Percentiles rank a stretch among this genome's conserved stretches.
Conservation (phyloP, 2,329 filamentous ascomycete species). For the Colletotrichum destructivum region DNA sequence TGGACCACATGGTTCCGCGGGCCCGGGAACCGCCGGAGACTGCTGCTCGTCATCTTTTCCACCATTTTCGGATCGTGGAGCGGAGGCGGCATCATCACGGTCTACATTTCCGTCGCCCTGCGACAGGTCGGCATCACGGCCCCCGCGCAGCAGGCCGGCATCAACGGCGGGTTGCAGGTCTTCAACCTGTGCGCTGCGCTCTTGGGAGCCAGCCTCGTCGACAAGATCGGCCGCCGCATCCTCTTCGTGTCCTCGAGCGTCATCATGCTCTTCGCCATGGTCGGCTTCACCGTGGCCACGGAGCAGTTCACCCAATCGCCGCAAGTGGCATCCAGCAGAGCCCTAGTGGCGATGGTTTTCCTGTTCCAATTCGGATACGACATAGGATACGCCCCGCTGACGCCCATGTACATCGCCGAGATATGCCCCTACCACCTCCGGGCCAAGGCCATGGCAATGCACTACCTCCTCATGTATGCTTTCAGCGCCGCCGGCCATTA, state of each 20-base stretch:
- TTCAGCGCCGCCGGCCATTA: conserved; percentile 50
- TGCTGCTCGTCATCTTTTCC: conserved; percentile 10
- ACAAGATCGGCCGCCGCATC: conserved; percentile 18
- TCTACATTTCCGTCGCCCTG: conserved; percentile 10
- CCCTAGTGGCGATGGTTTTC: conserved; percentile 54
- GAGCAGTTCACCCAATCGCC: conserved; percentile 7
- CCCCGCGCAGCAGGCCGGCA: conserved; percentile 20
- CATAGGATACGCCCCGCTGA: conserved; percentile 68
- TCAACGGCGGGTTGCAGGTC: conserved; percentile 34
- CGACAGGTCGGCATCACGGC: conserved; percentile 23
- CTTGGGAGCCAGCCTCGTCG: conserved; percentile 11
- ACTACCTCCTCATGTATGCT: conserved; percentile 47
- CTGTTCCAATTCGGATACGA: conserved; percentile 63
- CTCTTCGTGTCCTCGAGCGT: conserved; percentile 16
- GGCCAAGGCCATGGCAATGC: conserved; percentile 62
- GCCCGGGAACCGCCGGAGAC: conserved; percentile 12
- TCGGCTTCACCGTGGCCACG: conserved; percentile 19
- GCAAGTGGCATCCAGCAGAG: conserved; percentile 47
- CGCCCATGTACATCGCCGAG: conserved; percentile 66
- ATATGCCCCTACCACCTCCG: conserved; percentile 67
- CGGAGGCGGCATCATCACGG: neutral
- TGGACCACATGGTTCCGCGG: neutral
- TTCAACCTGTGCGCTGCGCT: conserved; percentile 27
- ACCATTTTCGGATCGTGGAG: conserved; percentile 15
- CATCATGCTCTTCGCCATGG: conserved; percentile 15